Percentiles rank a stretch among this genome's conserved stretches.
Conservation (phyloP, 257 asterid genomes). For the Buddleja alternifolia region DNA sequence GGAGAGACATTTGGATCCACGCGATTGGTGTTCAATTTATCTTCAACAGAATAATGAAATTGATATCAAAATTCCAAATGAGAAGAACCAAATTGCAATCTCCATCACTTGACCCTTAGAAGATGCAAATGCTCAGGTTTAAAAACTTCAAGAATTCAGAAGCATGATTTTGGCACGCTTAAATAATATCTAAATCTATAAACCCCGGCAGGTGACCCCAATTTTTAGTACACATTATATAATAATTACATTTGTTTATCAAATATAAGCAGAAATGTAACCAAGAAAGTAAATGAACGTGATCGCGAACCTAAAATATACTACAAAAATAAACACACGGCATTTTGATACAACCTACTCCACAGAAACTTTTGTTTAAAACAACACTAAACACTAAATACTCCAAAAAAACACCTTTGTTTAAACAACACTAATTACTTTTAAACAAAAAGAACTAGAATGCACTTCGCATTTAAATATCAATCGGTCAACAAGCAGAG, state of each 20-base stretch:
- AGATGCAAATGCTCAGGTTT: background rate
- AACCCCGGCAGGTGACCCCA: background rate
- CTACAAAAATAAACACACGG: background rate
- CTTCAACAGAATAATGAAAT: conserved; percentile 33
- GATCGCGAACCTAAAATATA: background rate
- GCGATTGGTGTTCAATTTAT: conserved; percentile 39
- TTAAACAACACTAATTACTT: background rate
- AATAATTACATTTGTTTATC: background rate
- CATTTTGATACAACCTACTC: too few species aligned
- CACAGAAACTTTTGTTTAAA: too few species aligned
- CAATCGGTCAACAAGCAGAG: background rate
- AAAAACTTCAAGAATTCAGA: background rate
- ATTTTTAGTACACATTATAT: background rate
- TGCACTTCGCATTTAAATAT: background rate
- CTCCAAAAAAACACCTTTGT: too few species aligned
- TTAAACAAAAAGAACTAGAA: background rate
- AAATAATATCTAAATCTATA: too few species aligned
- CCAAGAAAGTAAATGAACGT: background rate
- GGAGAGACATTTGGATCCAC: conserved; percentile 44
- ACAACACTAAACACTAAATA: too few species aligned
- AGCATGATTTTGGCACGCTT: background rate
- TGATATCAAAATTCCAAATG: background rate
- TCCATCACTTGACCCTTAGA: background rate
- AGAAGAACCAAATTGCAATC: background rate
- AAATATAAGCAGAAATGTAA: background rate